Base-by-base conservation (phyloP, 164 flowering plant genomes). In the Saururus chinensis region DNA sequence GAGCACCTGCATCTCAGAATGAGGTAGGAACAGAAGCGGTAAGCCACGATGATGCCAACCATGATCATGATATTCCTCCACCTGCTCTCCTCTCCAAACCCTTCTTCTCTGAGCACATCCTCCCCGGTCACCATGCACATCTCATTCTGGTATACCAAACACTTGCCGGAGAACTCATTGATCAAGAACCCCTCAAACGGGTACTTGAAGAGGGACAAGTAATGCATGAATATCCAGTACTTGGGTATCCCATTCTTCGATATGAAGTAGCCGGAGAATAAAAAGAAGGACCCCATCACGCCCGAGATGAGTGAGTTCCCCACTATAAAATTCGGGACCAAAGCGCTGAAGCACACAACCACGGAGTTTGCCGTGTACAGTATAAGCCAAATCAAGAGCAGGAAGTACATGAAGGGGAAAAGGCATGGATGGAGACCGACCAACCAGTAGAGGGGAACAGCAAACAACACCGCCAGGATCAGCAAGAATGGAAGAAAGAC, bases 231-330 rank as follows among this genome's bases (percentile, higher is more conserved):
- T 51, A 86, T 75, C 97, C 99, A 93, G 62, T 86, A 90, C 0
- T 56, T 72, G 0, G 99, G 99, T 9, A 88, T 90, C 69, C 68
- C 88, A 19, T 81, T 56, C 69, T 83, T 85, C 1, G 97, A 77
- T 70, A 93, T 82, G 76, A 93, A 93, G 80, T 90, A 93, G 21
- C 97, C 99, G 0, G 97, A 93, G 68, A 93, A 93, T 69, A 93
- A 70, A 61, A 90, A 90, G 76, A 84, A 93, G 0, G 96, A 84
- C 0, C 99, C 99, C 95, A 93, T 86, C 24, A 93, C 88, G 0
- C 92, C 97, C 0, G 85, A 79, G 5, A 93, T 84, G 56, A 90
- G 79, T 14, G 97, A 93, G 73, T 88, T 85, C 14, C 99, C 99
- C 1, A 90, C 85, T 5, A 93, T 88, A 84, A 90, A 93, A 73